Evolutionary conservation across 208 protist genomes (phyloP).

Genomic region (Novymonas esmeraldas): DNA sequence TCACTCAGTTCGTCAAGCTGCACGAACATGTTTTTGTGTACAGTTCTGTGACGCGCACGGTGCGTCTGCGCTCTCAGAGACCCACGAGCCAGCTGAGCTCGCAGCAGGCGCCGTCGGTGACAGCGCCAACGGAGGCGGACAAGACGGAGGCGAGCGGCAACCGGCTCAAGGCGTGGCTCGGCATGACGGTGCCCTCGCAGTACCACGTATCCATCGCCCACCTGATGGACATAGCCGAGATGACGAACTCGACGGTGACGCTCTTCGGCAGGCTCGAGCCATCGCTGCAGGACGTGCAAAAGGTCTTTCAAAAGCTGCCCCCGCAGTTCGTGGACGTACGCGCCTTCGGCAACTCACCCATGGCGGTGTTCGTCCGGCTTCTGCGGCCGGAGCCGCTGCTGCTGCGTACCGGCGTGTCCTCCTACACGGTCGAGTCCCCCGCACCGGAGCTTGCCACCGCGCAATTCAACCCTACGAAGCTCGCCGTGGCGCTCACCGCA

Average conservation of each 20-base stretch:
- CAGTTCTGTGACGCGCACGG: not conserved
- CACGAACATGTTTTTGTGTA: conserved; percentile 1
- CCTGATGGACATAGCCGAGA: not conserved
- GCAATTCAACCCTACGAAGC: conserved; percentile 18
- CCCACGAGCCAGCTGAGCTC: too few relatives aligned
- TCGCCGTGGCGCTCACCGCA: conserved; percentile 10
- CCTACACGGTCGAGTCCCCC: not conserved
- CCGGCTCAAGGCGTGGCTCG: conserved; percentile 24
- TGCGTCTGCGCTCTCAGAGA: conserved; percentile 12
- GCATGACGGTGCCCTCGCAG: conserved; percentile 28
- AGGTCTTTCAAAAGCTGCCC: conserved; percentile 18
- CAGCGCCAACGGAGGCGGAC: not conserved
- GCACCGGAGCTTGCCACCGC: conserved; percentile 22
- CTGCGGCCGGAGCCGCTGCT: conserved; percentile 35
- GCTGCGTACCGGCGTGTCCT: conserved; percentile 15
- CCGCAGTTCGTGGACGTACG: conserved; percentile 30
- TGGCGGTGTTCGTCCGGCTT: conserved; percentile 32
- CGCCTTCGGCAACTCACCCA: conserved; percentile 18
- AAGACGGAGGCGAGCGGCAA: not conserved
- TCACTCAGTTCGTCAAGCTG: conserved; percentile 8
- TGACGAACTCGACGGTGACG: not conserved
- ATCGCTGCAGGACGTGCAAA: conserved; percentile 16
- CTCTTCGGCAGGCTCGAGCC: conserved; percentile 6
- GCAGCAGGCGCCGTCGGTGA: not conserved
- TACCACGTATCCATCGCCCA: conserved; percentile 26